These are phyloP conservation scores for Barbarea vulgaris DNA, from an alignment of 345 rosid species.

Conservation along the genomic window DNA sequence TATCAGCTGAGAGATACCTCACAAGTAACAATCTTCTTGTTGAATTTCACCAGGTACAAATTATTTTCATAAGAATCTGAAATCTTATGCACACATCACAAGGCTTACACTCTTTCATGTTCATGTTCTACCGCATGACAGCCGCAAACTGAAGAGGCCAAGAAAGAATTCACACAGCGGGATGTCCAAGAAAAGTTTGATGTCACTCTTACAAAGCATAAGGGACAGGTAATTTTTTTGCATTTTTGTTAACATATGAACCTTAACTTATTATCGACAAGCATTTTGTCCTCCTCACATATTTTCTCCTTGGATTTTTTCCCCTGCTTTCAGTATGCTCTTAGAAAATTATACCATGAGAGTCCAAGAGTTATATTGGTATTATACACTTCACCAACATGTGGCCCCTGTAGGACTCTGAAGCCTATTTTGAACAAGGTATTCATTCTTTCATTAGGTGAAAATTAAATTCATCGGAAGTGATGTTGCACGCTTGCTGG, in stretches of 20 bases:
- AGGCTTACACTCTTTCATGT: slow-evolving; percentile 25
- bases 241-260: slow-evolving; percentile 15
- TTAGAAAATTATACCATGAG: slow-evolving; percentile 92
- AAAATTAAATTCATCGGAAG: neutral
- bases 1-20: slow-evolving; percentile 96
- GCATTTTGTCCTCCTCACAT: slow-evolving; percentile 6
- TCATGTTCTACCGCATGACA: slow-evolving; percentile 39
- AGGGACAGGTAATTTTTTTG: slow-evolving; percentile 73
- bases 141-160: slow-evolving; percentile 87
- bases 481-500: slow-evolving; percentile 9
- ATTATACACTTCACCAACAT: slow-evolving; percentile 85
- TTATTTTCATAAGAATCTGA: neutral
- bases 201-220: slow-evolving; percentile 72
- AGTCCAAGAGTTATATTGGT: slow-evolving; percentile 88
- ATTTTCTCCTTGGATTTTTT: slow-evolving; percentile 5
- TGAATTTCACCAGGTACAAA: slow-evolving; percentile 90
- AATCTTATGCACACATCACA: slow-evolving; percentile 12
- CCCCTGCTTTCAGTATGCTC: slow-evolving; percentile 65
- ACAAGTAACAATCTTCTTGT: slow-evolving; percentile 78
- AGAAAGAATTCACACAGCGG: slow-evolving; percentile 81
- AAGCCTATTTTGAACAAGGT: slow-evolving; percentile 98
- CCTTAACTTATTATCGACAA: slow-evolving; percentile 8
- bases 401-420: slow-evolving; percentile 96
- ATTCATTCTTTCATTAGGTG: neutral
- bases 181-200: slow-evolving; percentile 90